Evolutionary conservation across 441 rosid genomes (phyloP), one percentile per base, ranked within the genome.

Genomic region (Rhodomyrtus psidioides): DNA sequence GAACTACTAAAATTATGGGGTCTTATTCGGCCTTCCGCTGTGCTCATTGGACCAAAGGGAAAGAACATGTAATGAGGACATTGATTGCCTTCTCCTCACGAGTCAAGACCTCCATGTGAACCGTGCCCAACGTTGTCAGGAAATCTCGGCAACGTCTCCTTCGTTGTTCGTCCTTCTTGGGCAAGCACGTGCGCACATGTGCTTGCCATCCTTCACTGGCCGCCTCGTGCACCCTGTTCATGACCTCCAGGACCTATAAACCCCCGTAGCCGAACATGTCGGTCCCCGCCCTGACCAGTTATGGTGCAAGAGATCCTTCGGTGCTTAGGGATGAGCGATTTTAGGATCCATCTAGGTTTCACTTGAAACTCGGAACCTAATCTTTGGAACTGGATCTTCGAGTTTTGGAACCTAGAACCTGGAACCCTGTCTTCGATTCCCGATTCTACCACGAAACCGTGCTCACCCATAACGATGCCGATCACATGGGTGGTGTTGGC

Each of bases 251-350:
- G 30, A 94, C 88, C 24, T 95, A 84, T 39, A 94, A 85, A n/a
- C n/a, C 39, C 96, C 98, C 23, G 94, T 16, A 92, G 9, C 97
- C 93, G 28, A 90, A 95, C 54, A 94, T 94, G 87, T 95, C 95
- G 1, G 96, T 94, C 83, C 99, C 98, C 0, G 86, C 93, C 84
- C 92, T 91, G 19, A 93, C 83, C 86, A 91, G 93, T 83, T 95
- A 98, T 5, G 98, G 98, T 2, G 99, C 97, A 39, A 95, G 75
- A 86, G 94, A 95, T 5, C 98, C 98, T 1, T 12, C 15, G 15
- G 14, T 12, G 15, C 14, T 51, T 4, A 12, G 0, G 53, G 4
- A 4, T 12, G 15, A 12, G 14, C 53, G 4, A 4, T 51, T 51
- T 51, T 5, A 51, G 2, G 53, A 49, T 49, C 51, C 12, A 9